These are phyloP conservation scores for Pseudopithomyces chartarum DNA, from an alignment of 2,329 filamentous ascomycete species.

Conservation along the genomic window DNA sequence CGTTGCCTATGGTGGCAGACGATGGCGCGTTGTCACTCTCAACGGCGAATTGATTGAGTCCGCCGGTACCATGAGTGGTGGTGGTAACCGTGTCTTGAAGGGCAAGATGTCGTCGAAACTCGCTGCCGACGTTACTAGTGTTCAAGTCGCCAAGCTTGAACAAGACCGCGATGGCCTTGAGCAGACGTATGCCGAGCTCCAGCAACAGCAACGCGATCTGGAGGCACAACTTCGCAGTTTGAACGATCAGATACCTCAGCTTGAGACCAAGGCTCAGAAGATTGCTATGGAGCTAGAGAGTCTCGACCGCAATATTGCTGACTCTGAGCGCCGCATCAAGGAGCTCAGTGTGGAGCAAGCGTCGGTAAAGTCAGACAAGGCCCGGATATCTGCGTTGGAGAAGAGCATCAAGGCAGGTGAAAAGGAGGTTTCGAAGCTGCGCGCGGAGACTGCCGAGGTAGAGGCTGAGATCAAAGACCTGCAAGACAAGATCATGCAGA, in stretches of 20 bases:
- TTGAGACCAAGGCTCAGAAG: slow-evolving; percentile 93
- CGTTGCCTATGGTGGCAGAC: slow-evolving; percentile 89
- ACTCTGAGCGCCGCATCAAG: slow-evolving; percentile 82
- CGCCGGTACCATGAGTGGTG: slow-evolving; percentile 98
- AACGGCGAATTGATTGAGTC: slow-evolving; percentile 96
- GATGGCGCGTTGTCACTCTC: slow-evolving; percentile 96
- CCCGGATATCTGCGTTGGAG: slow-evolving; percentile 71
- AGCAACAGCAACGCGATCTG: slow-evolving; percentile 80
- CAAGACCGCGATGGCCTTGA: slow-evolving; percentile 84
- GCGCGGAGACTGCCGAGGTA: slow-evolving; percentile 82
- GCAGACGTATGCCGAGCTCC: slow-evolving; percentile 79
- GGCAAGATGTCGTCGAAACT: slow-evolving; percentile 98
- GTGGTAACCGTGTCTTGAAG: slow-evolving; percentile 85
- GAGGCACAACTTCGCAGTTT: slow-evolving; percentile 75
- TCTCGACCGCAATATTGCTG: slow-evolving; percentile 78
- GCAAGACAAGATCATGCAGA: slow-evolving; percentile 98
- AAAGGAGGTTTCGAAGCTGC: slow-evolving; percentile 79
- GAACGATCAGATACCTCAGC: slow-evolving; percentile 76
- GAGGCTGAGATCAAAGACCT: slow-evolving; percentile 91
- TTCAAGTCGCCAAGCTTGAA: slow-evolving; percentile 87
- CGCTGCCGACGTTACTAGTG: slow-evolving; percentile 82
- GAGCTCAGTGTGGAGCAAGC: slow-evolving; percentile 83
- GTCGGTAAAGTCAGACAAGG: slow-evolving; percentile 79
- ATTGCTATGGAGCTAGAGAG: slow-evolving; percentile 87
- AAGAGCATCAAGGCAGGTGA: slow-evolving; percentile 78